A percentile compares a stretch with the other conserved stretches of the same genome.
Evolutionary conservation across 2,329 filamentous ascomycete species (phyloP).

Genomic region (Apiospora marii): DNA sequence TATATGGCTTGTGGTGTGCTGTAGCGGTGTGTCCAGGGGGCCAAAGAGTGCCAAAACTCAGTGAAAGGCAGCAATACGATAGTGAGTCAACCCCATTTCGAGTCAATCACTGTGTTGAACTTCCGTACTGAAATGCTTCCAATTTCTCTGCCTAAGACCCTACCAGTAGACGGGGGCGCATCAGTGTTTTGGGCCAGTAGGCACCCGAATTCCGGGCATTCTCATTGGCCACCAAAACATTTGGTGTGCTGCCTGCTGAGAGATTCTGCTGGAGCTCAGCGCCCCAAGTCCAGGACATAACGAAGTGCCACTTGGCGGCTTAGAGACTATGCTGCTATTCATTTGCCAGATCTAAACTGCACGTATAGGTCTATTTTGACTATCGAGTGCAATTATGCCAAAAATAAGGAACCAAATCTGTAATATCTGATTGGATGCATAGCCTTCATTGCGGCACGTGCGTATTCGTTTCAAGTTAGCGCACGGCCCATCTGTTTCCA

Average conservation of each 20-base stretch:
- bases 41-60: background rate
- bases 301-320: accelerated
- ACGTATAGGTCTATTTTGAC: background rate
- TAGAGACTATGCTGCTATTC: too few species aligned
- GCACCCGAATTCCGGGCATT: background rate
- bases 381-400: background rate
- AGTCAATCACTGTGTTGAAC: background rate
- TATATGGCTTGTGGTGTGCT: background rate
- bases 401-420: background rate
- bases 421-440: conserved; percentile 19
- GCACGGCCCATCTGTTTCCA: too few species aligned
- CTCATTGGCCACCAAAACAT: background rate
- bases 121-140: background rate
- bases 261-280: background rate
- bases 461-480: background rate
- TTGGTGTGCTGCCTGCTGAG: background rate
- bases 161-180: background rate
- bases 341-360: too few species aligned
- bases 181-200: background rate
- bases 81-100: background rate
- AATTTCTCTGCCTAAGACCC: background rate
- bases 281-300: background rate
- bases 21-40: background rate
- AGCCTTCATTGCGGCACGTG: background rate
- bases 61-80: conserved; percentile 2